Evolutionary conservation across 495 filamentous ascomycete genomes (phyloP), one percentile per base, ranked within the genome.

Genomic region (Daldinia vernicosa): DNA sequence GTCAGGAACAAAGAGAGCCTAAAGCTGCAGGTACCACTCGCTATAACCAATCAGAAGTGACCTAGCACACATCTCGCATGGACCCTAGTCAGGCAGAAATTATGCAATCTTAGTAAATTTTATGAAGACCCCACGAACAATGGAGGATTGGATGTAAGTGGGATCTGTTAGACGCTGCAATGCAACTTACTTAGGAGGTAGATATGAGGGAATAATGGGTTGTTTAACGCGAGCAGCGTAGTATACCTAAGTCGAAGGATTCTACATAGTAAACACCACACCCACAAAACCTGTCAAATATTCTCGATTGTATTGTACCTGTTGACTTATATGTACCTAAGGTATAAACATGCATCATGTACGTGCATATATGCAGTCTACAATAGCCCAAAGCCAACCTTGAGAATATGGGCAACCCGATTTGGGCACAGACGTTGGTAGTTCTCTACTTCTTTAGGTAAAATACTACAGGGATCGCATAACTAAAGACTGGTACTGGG

Each of bases 21-120:
- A 72, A 60, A 67, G 53, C 45, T 72, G 70, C 70, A 72, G 70
- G 70, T 68, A 72, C 70, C 40, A 40, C 56, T 28, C 37, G 40
- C 22, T 14, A 14, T 8, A 15, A 50, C 70, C 70, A 69, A 72
- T 72, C 65, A 72, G 39, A 26, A 51, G 11, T 37, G 17, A 17
- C 26, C 4, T 47, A 6, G 6, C 6, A 51, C 35, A 22, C 39
- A 40, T 56, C 33, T 58, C 37, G 45, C 59, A 14, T 40, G 47
- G 7, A 53, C 50, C 70, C 70, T 35, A 17, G 70, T 61, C 70
- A 30, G 24, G n/a, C 27, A 60, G 69, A 72, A 72, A 72, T 72
- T 72, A 64, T 72, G 65, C 65, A 69, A 72, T 72, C 56, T 72
- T 63, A 55, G 63, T 58, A 45, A 26, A 54, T 59, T 67, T 67